Evolutionary conservation across 1,284 basidiomycete species (phyloP), one percentile per base, ranked within the genome.

Genomic region (Amylostereum chailletii): DNA sequence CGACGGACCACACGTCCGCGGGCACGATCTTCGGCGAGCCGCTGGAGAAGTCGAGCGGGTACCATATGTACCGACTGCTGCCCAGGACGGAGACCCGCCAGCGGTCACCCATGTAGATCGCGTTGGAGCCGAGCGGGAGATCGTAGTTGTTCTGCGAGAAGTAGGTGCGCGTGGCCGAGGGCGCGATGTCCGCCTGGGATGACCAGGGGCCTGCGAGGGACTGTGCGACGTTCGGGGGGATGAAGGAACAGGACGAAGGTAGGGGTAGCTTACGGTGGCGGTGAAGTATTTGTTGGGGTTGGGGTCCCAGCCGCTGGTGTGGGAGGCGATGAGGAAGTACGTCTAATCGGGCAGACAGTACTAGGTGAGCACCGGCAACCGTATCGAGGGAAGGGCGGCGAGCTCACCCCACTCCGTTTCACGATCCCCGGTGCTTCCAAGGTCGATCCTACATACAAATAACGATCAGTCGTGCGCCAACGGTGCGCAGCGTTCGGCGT

Each of bases 91-190:
- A 59, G n/a, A 76, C 71, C 26, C 76, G 65, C 81, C 80, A 83
- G 40, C 80, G 72, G 59, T 83, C 81, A 42, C 80, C 80, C 76
- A 81, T 80, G 60, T 82, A 82, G 50, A 82, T 72, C 1, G 70
- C 74, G 53, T 72, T 74, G 3, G 65, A 65, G 6, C 71, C 76
- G 41, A 81, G 62, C 6, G 71, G 68, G 45, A 81, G 61, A 58
- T 81, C 76, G 57, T 67, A 81, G 6, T 74, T 68, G 61, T 82
- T 82, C 62, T 82, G 81, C 29, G 79, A 81, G 58, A 74, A 80
- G 59, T 77, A 83, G 2, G 79, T 83, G 41, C 73, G 68, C 30
- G 71, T 71, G 39, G 69, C 61, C 51, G 61, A 51, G 2, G 79
- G 71, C 7, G 79, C 75, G 49, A 82, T 77, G 59, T 82, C 79